These are phyloP conservation scores for Oryza glumipatula DNA, from an alignment of 176 grass and related monocot genomes.

Conservation along the genomic window DNA sequence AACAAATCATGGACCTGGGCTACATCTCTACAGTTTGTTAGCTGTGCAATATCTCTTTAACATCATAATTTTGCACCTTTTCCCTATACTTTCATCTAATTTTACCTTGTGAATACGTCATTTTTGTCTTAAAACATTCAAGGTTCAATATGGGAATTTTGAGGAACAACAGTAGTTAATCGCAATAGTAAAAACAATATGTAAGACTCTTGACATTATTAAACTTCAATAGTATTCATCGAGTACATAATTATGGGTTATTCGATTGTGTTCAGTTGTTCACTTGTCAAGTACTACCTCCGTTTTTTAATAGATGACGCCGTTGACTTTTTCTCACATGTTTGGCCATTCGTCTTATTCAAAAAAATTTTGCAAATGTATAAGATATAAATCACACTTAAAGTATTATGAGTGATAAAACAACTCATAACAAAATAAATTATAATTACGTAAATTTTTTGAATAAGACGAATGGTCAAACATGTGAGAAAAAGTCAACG, in stretches of 20 bases:
- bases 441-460: no score
- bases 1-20: background rate
- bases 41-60: background rate
- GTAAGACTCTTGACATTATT: constrained; percentile 25
- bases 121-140: background rate
- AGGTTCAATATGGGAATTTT: background rate
- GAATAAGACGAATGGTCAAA: no score
- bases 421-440: no score
- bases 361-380: no score
- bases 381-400: no score
- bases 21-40: background rate
- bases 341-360: no score
- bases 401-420: no score
- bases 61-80: background rate
- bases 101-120: background rate
- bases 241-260: background rate
- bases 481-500: no score
- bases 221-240: background rate
- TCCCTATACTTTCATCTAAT: background rate
- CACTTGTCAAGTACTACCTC: background rate
- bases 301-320: no score
- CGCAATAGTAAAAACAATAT: background rate
- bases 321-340: no score
- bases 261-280: background rate
- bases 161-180: background rate